A percentile compares a stretch with the other conserved stretches of the same genome.
phyloP scores from a whole-genome alignment of 768 basidiomycete species.

The Obba rivulosa region DNA sequence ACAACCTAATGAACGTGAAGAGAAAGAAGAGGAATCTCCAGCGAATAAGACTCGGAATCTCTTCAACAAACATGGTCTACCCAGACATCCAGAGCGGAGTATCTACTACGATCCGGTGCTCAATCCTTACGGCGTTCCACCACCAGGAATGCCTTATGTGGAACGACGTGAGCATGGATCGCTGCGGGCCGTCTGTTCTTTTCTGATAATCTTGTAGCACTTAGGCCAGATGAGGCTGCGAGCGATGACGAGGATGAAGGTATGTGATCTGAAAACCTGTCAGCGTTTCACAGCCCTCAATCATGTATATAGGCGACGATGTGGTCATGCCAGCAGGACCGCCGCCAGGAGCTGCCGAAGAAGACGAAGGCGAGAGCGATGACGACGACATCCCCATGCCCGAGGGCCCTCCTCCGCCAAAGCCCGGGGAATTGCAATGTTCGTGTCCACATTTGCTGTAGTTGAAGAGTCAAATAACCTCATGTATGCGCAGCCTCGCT shows the following conservation, averaged over 20 bases:
- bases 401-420: constrained; percentile 60
- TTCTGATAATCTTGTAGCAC: constrained; percentile 34
- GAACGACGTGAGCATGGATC: constrained; percentile 62
- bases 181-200: neutral
- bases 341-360: constrained; percentile 43
- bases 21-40: constrained; percentile 37
- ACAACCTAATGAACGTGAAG: constrained; percentile 33
- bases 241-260: constrained; percentile 57
- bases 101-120: constrained; percentile 90
- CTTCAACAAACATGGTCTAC: constrained; percentile 81
- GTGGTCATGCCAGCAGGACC: constrained; percentile 61
- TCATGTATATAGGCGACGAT: constrained; percentile 51
- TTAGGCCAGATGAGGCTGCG: constrained; percentile 55
- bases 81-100: constrained; percentile 86
- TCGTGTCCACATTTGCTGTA: neutral
- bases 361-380: constrained; percentile 42
- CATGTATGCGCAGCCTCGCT: no score
- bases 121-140: constrained; percentile 91
- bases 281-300: neutral
- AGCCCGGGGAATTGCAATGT: constrained; percentile 10
- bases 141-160: constrained; percentile 95
- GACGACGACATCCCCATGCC: constrained; percentile 92
- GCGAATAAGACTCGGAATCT: constrained; percentile 51
- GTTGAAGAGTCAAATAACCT: no score
- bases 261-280: constrained; percentile 9